Percentiles rank a stretch among this genome's conserved stretches.
phyloP scores from a whole-genome alignment of 2,329 filamentous ascomycete genomes.

The Hymenoscyphus fructigenus region DNA sequence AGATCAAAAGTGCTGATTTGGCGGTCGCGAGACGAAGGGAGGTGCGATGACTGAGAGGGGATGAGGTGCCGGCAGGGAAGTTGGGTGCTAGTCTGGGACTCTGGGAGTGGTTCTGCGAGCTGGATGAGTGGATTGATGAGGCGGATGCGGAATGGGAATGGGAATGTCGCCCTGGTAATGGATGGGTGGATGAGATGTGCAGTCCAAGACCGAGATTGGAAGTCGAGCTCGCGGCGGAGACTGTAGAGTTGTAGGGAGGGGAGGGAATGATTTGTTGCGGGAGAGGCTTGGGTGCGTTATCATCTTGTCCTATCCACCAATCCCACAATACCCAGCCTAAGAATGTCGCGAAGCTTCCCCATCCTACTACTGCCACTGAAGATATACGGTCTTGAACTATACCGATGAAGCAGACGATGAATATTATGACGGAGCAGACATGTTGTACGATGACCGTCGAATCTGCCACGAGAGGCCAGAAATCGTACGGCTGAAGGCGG shows the following conservation, averaged over 20 bases:
- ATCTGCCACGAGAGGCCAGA: slow-evolving; percentile 94
- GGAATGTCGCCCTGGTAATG: slow-evolving; percentile 44
- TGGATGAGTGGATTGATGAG: slow-evolving; percentile 52
- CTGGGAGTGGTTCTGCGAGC: slow-evolving; percentile 21
- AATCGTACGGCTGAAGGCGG: slow-evolving; percentile 90
- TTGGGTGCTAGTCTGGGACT: slow-evolving; percentile 27
- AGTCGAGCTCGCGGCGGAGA: slow-evolving; percentile 33
- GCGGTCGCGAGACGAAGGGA: slow-evolving; percentile 73
- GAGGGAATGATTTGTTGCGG: slow-evolving; percentile 24
- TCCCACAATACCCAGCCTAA: slow-evolving; percentile 92
- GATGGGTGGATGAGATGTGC: slow-evolving; percentile 44
- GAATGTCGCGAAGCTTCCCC: slow-evolving; percentile 79
- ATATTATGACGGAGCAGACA: slow-evolving; percentile 91
- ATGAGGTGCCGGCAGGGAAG: slow-evolving; percentile 32
- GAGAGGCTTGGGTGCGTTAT: slow-evolving; percentile 38
- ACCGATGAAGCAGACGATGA: slow-evolving; percentile 87
- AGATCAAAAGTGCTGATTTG: slow-evolving; percentile 91
- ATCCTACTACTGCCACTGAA: slow-evolving; percentile 83
- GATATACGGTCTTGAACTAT: slow-evolving; percentile 88
- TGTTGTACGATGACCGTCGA: slow-evolving; percentile 97
- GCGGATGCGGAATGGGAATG: slow-evolving; percentile 55
- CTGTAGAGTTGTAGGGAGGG: slow-evolving; percentile 32
- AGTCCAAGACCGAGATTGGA: slow-evolving; percentile 25
- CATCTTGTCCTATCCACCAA: slow-evolving; percentile 77
- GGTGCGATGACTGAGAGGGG: slow-evolving; percentile 41